These are phyloP conservation scores for Trichosporon asahii DNA, from an alignment of 1,284 basidiomycete species.

Conservation along the genomic window DNA sequence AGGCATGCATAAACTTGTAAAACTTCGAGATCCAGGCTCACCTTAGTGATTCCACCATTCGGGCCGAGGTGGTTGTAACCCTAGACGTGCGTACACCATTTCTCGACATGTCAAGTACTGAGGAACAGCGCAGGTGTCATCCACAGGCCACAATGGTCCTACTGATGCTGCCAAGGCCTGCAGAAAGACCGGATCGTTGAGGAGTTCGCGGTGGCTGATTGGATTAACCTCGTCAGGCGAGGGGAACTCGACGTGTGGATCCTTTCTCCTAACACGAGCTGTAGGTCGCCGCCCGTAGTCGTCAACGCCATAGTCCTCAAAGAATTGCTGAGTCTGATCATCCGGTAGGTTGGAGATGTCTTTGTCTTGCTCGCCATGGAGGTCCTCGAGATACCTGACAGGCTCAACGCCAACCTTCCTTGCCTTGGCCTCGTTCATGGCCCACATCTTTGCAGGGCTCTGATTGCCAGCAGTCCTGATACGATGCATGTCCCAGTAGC, in stretches of 20 bases:
- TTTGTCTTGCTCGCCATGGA: background rate
- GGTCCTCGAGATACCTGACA: background rate
- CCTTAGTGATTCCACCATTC: background rate
- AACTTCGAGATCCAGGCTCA: background rate
- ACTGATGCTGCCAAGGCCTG: background rate
- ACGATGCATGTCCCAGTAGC: constrained; percentile 52
- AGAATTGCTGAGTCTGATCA: background rate
- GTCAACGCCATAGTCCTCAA: constrained; percentile 1
- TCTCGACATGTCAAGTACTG: background rate
- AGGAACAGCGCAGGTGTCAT: background rate
- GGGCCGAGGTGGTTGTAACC: background rate
- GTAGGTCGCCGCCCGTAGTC: background rate
- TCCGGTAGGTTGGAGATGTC: no score
- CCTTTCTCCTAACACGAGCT: background rate
- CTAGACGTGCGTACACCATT: background rate
- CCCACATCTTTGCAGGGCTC: background rate
- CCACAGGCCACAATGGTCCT: background rate
- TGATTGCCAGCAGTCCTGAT: constrained; percentile 14
- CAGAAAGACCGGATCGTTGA: background rate
- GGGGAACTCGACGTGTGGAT: background rate
- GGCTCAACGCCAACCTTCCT: background rate
- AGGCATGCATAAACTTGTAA: no score
- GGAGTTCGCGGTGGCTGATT: background rate
- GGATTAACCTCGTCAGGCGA: background rate
- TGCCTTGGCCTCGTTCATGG: background rate